Evolutionary conservation across 305 asterid species (phyloP), one percentile per base, ranked within the genome.

Genomic region (Solanum hybrid): DNA sequence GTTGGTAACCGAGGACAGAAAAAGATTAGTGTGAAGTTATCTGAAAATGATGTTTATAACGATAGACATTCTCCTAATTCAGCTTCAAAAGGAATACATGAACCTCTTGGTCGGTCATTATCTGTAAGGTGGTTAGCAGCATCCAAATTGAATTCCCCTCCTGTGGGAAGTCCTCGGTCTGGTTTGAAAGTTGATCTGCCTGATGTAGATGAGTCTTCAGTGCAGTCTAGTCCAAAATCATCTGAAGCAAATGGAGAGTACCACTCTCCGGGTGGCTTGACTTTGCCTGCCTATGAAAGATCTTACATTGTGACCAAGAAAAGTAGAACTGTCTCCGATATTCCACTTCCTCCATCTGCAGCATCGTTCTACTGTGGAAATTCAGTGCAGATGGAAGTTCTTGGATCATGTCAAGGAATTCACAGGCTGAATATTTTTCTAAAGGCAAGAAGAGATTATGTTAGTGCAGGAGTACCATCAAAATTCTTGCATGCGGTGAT

Each of bases 311-410:
- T 93, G 92, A 91, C 85, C 51, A 91, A 90, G 90, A 89, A 93
- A 75, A 90, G 88, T 88, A 91, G 90, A 64, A 87, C 90, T 91
- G 88, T 92, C 24, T 90, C 93, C 26, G 88, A 88, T 91, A 92
- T 93, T 88, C 94, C 95, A 79, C 97, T 95, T 91, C 96, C 97
- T 90, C 97, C 94, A 87, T 94, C 98, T 9, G 98, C 98, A 35
- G 98, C 99, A 71, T 90, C 89, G 75, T 95, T 94, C 91, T 96
- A 96, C 89, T 73, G 76, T 64, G 96, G 97, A 76, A 87, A 92
- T 91, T 94, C 98, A 37, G 95, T 93, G 71, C 91, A 88, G 88
- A 79, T 95, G 92, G 94, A 94, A 88, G 87, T 95, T 85, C 92
- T 91, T 78, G 95, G 93, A 90, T 90, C 94, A 13, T 95, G 97